A percentile compares a stretch with the other conserved stretches of the same genome.
These are phyloP conservation scores for Pilatotrama ljubarskyi DNA, from an alignment of 768 basidiomycete species.

Conservation along the genomic window DNA sequence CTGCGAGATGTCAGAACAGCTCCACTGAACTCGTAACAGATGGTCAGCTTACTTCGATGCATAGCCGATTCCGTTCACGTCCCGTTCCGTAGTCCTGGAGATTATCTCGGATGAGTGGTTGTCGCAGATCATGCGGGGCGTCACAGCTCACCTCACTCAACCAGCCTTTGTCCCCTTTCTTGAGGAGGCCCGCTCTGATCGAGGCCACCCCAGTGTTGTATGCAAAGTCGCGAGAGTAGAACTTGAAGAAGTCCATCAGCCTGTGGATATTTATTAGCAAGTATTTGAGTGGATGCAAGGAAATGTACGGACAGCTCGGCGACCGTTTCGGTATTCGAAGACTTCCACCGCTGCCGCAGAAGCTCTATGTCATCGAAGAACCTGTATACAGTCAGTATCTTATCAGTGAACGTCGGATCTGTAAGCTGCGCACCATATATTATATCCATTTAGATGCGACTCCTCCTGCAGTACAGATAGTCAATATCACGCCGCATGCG, in stretches of 20 bases:
- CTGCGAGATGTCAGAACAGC: constrained; percentile 40
- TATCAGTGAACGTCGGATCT: background rate
- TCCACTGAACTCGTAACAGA: background rate
- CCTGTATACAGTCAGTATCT: constrained; percentile 40
- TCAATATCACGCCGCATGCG: constrained; percentile 18
- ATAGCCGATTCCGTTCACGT: constrained; percentile 90
- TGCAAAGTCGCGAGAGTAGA: constrained; percentile 89
- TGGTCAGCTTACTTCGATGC: constrained; percentile 34
- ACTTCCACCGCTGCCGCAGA: constrained; percentile 88
- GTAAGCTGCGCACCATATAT: constrained; percentile 59
- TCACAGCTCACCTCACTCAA: constrained; percentile 74
- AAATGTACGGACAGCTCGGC: constrained; percentile 76
- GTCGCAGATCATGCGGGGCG: background rate
- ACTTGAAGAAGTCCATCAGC: constrained; percentile 96
- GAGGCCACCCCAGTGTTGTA: constrained; percentile 92
- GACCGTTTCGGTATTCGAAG: constrained; percentile 88
- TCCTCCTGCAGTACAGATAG: constrained; percentile 60
- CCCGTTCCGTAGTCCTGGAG: constrained; percentile 57
- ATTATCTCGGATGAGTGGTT: background rate
- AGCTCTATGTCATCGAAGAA: constrained; percentile 98
- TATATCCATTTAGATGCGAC: constrained; percentile 75
- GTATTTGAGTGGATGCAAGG: background rate
- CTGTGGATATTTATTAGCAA: constrained; percentile 40
- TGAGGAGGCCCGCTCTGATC: constrained; percentile 83
- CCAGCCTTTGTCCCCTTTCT: constrained; percentile 95